Evolutionary conservation across 2,329 filamentous ascomycete genomes (phyloP).

Genomic region (Penicillium sp.): DNA sequence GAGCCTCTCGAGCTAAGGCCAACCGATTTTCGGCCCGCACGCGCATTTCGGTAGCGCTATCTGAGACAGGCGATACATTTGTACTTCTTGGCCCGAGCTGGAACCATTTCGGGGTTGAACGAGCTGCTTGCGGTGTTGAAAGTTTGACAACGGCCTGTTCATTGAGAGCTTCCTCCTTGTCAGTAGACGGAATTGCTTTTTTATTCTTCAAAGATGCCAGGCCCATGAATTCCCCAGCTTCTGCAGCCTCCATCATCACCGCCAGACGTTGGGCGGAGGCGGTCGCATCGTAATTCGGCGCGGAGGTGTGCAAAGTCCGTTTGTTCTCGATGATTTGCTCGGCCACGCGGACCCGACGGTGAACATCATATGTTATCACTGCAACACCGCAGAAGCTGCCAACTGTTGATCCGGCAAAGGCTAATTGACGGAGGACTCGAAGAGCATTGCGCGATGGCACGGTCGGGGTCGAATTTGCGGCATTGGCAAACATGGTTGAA

Average conservation of each 20-base stretch:
- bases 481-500: slow-evolving; percentile 38
- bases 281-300: slow-evolving; percentile 48
- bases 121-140: background rate
- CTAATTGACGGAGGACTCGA: slow-evolving; percentile 43
- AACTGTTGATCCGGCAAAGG: slow-evolving; percentile 43
- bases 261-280: slow-evolving; percentile 42
- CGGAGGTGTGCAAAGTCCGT: slow-evolving; percentile 45
- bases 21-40: slow-evolving; percentile 11
- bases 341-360: slow-evolving; percentile 45
- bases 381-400: slow-evolving; percentile 48
- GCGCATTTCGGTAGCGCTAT: slow-evolving; percentile 1
- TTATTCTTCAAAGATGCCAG: slow-evolving; percentile 42
- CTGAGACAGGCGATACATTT: background rate
- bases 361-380: slow-evolving; percentile 48
- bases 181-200: slow-evolving; percentile 16
- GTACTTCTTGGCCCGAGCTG: background rate
- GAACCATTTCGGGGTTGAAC: background rate
- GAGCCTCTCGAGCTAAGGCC: slow-evolving; percentile 15
- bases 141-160: background rate
- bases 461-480: slow-evolving; percentile 34
- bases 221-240: slow-evolving; percentile 48
- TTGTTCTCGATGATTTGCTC: slow-evolving; percentile 51
- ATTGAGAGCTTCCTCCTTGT: slow-evolving; percentile 6
- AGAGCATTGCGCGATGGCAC: slow-evolving; percentile 52
- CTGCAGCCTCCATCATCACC: slow-evolving; percentile 50